phyloP scores from a whole-genome alignment of 345 rosid genomes.

The Camelina neglecta region DNA sequence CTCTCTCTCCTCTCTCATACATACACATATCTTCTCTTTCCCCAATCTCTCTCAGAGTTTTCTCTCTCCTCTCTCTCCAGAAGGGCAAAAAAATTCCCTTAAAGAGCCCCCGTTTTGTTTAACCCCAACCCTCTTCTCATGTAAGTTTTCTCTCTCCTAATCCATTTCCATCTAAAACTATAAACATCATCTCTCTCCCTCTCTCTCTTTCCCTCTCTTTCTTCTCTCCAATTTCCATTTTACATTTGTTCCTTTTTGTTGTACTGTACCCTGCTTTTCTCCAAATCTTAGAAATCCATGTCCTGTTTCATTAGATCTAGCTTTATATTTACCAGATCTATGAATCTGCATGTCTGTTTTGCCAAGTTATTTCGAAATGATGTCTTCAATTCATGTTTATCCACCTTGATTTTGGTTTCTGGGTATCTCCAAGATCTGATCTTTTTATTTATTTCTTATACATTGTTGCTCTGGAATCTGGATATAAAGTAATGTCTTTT shows the following conservation, averaged over 20 bases:
- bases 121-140: conserved; percentile 66
- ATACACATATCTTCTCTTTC: conserved; percentile 35
- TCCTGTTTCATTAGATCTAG: conserved; percentile 35
- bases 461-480: background rate
- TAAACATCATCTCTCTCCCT: conserved; percentile 29
- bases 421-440: conserved; percentile 31
- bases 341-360: conserved; percentile 40
- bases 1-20: conserved; percentile 47
- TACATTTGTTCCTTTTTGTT: conserved; percentile 53
- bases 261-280: conserved; percentile 43
- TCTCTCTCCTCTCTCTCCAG: conserved; percentile 46
- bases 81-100: conserved; percentile 59
- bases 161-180: conserved; percentile 49
- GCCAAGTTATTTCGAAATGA: background rate
- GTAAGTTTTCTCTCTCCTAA: conserved; percentile 93
- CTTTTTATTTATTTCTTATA: background rate
- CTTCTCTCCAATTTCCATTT: conserved; percentile 21
- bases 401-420: conserved; percentile 18
- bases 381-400: conserved; percentile 1
- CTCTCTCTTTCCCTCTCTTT: background rate
- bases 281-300: background rate
- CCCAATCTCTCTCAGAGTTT: conserved; percentile 48
- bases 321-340: conserved; percentile 36
- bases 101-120: conserved; percentile 42
- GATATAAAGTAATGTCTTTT: background rate